Evolutionary conservation across 257 asterid species (phyloP).

Genomic region (Coffea eugenioides): DNA sequence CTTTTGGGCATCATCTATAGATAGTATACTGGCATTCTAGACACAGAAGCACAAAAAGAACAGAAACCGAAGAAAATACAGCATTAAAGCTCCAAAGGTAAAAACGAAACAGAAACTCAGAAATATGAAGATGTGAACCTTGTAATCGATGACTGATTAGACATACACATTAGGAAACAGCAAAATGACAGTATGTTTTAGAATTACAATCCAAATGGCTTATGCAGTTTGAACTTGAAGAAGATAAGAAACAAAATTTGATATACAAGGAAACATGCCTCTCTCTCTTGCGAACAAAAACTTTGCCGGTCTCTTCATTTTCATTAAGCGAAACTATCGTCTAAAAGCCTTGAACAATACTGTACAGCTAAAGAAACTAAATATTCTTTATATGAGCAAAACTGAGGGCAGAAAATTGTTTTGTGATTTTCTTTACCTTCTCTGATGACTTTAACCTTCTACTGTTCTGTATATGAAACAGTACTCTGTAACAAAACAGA

Average conservation of each 20-base stretch:
- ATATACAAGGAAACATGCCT: neutral
- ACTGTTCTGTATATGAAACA: neutral
- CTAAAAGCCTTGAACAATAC: neutral
- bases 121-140: too few species aligned
- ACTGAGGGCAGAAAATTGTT: neutral
- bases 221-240: neutral
- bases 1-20: too few species aligned
- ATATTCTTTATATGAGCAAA: neutral
- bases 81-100: too few species aligned
- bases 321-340: neutral
- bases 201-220: neutral
- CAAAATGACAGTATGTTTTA: neutral
- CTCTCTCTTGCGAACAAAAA: neutral
- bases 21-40: too few species aligned
- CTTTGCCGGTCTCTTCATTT: neutral
- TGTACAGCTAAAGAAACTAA: neutral
- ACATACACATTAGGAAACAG: neutral
- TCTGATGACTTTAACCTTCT: neutral
- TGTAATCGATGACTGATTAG: too few species aligned
- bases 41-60: too few species aligned
- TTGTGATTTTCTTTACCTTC: neutral
- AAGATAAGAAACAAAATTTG: too few species aligned
- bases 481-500: neutral
- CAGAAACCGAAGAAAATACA: too few species aligned
- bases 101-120: too few species aligned